Base-by-base conservation (phyloP, 2,329 filamentous ascomycete species). In the Exserohilum rostratum region DNA sequence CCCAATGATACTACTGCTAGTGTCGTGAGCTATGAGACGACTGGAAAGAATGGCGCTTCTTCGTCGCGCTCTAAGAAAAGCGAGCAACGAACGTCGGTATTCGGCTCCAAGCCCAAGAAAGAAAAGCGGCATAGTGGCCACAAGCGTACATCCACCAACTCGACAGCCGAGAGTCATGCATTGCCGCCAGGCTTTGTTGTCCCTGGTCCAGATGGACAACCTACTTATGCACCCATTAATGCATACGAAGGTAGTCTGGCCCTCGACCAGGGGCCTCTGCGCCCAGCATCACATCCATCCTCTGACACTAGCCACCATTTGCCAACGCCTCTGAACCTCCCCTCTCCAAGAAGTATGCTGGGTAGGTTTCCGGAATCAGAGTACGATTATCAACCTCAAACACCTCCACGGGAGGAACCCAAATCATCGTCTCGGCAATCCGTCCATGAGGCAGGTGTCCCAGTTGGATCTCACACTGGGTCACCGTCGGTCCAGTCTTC, bases 171-270 rank as follows among this genome's bases (percentile, higher is more conserved):
- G 5, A 58, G 54, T 46, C 60, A 53, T 44, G 50, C 57, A 53
- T 64, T 77, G 12, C 77, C 80, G 13, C 78, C 80, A 31, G 79
- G 80, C 62, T 78, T 81, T 67, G 62, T 82, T 61, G 67, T 83
- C 18, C 73, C 76, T 53, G 78, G 80, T 13, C 75, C 79, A 33
- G 80, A 82, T 63, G 79, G 81, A 47, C 71, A 77, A 51, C 72
- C 77, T 2, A 71, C 78, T 7, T 83, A 80, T 55, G 65, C 71
- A 27, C 74, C 79, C n/a, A 70, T 79, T 38, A 79, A 67, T 37
- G 57, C 76, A 15, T 77, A 79, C 48, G 76, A 77, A 52, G 61
- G 66, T 42, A 70, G 69, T 68, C 67, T 61, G 68, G 68, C 42
- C 64, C 71, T 55, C 71, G 74, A 68, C 68, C 68, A 51, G 33